phyloP scores from a whole-genome alignment of 192 early-diverging fungal genomes.

The Backusella liffmaniae region DNA sequence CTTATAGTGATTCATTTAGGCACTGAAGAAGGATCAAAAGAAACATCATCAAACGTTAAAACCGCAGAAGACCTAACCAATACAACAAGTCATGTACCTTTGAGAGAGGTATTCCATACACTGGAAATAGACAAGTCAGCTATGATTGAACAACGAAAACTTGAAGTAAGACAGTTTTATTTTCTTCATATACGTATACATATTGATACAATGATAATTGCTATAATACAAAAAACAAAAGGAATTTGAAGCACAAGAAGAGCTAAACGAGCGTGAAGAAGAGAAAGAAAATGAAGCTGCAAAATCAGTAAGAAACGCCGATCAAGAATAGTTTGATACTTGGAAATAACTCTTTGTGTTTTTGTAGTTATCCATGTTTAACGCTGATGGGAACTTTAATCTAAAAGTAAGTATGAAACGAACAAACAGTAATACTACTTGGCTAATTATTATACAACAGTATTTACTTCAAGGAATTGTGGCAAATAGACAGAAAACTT shows the following conservation, averaged over 20 bases:
- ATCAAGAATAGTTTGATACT: neutral
- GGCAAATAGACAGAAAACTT: conserved; percentile 60
- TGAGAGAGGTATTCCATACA: conserved; percentile 67
- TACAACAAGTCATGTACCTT: conserved; percentile 36
- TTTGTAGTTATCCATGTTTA: conserved; percentile 34
- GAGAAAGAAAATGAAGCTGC: conserved; percentile 12
- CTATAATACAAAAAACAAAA: neutral
- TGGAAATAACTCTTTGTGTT: neutral
- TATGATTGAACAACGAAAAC: conserved; percentile 52
- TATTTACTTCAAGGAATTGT: conserved; percentile 78
- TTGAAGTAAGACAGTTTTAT: conserved; percentile 29
- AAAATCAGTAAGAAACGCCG: neutral
- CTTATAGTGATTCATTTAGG: neutral
- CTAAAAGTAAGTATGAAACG: conserved; percentile 13
- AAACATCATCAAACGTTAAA: conserved; percentile 2
- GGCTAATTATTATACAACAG: conserved; percentile 34
- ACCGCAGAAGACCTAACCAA: neutral
- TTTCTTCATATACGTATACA: neutral
- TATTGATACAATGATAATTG: neutral
- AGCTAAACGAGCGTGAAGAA: conserved; percentile 24
- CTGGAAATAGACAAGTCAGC: conserved; percentile 62
- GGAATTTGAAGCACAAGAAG: conserved; percentile 30
- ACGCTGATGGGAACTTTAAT: conserved; percentile 25
- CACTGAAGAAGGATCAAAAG: conserved; percentile 1
- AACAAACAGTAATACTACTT: neutral